phyloP scores from a whole-genome alignment of 1,284 basidiomycete species.

The Flammula alnicola region DNA sequence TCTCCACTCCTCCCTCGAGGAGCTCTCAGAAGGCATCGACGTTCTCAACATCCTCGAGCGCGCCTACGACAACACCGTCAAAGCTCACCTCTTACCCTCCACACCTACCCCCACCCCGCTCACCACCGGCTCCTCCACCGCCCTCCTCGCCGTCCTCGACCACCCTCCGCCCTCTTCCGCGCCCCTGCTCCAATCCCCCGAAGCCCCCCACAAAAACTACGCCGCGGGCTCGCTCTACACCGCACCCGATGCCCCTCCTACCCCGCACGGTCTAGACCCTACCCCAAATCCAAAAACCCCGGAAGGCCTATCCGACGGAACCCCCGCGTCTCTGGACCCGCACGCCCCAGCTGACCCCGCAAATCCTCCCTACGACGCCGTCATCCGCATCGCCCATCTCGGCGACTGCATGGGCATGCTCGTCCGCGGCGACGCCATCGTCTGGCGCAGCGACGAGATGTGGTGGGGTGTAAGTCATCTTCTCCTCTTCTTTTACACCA shows the following conservation, averaged over 20 bases:
- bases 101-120: constrained; percentile 33
- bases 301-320: too few species aligned
- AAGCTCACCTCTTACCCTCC: constrained; percentile 54
- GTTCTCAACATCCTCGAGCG: constrained; percentile 68
- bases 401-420: constrained; percentile 93
- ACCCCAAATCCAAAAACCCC: too few species aligned
- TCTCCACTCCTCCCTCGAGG: constrained; percentile 58
- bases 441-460: constrained; percentile 93
- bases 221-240: constrained; percentile 26
- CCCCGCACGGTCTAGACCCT: too few species aligned
- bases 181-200: constrained; percentile 19
- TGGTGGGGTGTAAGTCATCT: constrained; percentile 74
- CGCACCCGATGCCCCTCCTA: too few species aligned
- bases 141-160: constrained; percentile 68
- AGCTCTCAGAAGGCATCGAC: constrained; percentile 69
- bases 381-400: constrained; percentile 88
- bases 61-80: constrained; percentile 67
- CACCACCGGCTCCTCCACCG: constrained; percentile 69
- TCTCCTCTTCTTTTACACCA: neutral
- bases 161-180: constrained; percentile 39
- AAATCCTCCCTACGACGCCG: constrained; percentile 54
- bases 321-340: constrained; percentile 12
- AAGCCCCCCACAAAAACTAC: constrained; percentile 24
- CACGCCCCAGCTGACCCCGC: constrained; percentile 1
- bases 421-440: constrained; percentile 76